Evolutionary conservation across 768 basidiomycete genomes (phyloP), one percentile per base, ranked within the genome.

Genomic region (Podaxis sp.): DNA sequence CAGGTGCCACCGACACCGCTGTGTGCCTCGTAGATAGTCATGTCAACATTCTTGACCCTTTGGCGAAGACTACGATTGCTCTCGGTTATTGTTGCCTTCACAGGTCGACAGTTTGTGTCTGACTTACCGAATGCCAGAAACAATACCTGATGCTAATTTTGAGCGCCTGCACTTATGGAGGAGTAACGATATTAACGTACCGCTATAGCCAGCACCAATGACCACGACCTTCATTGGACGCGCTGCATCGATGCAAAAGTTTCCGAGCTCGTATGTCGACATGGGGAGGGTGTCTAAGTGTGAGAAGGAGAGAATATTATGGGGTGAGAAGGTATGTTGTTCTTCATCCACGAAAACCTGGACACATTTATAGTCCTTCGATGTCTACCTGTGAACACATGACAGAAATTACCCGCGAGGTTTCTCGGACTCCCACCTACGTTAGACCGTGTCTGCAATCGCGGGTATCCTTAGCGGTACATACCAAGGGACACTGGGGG

Each of bases 1-100:
- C 87, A 89, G 2, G 84, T 81, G 1, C 87, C 87, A 9, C 86
- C 87, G 23, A 89, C 74, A 1, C 79, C 81, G n/a, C 75, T 71
- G 54, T 80, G 77, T 59, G 83, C 82, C 58, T 89, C 87, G 66
- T 86, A 88, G 14, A 87, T 79, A 0, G 77, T 77, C 4, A 89
- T 67, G 18, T 82, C 72, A 13, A 87, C 61, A 62, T 87, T 86
- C 50, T 76, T 75, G 11, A 87, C 72, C 32, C 72, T 74, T 70
- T 84, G 85, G 6, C 77, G 72, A 63, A 85, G 82, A 37, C 84
- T 84, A n/a, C n/a, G 50, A 9, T 37, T 56, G 42, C 13, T 18
- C 28, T 25, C 13, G 28, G 27, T 40, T 42, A 60, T 59, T 32
- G 47, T n/a, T 11, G 40, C 7, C 21, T 37, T 25, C 27, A 53